A percentile compares a stretch with the other conserved stretches of the same genome.
Evolutionary conservation across 2,329 filamentous ascomycete genomes (phyloP).

Genomic region (Malbranchea cinnamomea): DNA sequence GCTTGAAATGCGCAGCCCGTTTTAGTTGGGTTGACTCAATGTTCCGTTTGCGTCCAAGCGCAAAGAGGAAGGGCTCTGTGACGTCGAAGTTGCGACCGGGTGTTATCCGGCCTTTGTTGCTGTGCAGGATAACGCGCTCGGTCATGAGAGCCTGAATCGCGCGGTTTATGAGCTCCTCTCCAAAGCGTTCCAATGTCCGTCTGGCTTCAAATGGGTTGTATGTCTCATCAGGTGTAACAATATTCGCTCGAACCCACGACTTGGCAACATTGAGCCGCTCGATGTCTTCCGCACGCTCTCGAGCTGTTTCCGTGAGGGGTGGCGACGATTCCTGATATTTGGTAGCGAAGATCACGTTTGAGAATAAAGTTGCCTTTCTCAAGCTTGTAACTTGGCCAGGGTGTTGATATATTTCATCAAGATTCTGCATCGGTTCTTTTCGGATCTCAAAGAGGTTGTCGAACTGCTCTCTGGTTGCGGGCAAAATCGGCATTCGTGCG

Average conservation of each 20-base stretch:
- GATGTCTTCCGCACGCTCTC: slow-evolving; percentile 9
- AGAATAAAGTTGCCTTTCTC: slow-evolving; percentile 20
- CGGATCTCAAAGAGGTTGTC: slow-evolving; percentile 27
- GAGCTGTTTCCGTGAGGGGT: slow-evolving; percentile 8
- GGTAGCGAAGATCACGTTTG: slow-evolving; percentile 22
- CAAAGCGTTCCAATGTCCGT: slow-evolving; percentile 18
- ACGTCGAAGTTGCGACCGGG: slow-evolving; percentile 32
- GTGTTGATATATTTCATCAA: slow-evolving; percentile 24
- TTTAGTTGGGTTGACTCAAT: slow-evolving; percentile 27
- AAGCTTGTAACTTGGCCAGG: slow-evolving; percentile 18
- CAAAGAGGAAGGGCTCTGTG: slow-evolving; percentile 26
- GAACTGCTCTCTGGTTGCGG: slow-evolving; percentile 28
- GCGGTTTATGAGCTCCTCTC: slow-evolving; percentile 21
- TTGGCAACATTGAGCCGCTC: slow-evolving; percentile 24
- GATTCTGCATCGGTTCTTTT: slow-evolving; percentile 16
- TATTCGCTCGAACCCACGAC: slow-evolving; percentile 34
- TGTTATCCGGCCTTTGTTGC: slow-evolving; percentile 23
- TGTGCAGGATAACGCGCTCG: slow-evolving; percentile 25
- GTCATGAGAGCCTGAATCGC: slow-evolving; percentile 27
- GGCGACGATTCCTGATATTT: slow-evolving; percentile 1
- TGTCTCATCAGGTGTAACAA: slow-evolving; percentile 27
- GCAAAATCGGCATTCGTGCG: slow-evolving; percentile 26
- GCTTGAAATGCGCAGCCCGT: slow-evolving; percentile 29
- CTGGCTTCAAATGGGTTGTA: slow-evolving; percentile 26
- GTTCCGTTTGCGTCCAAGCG: slow-evolving; percentile 25